Percentiles rank a stretch among this genome's conserved stretches.
phyloP scores from a whole-genome alignment of 345 rosid genomes.

The Orychophragmus violaceus region DNA sequence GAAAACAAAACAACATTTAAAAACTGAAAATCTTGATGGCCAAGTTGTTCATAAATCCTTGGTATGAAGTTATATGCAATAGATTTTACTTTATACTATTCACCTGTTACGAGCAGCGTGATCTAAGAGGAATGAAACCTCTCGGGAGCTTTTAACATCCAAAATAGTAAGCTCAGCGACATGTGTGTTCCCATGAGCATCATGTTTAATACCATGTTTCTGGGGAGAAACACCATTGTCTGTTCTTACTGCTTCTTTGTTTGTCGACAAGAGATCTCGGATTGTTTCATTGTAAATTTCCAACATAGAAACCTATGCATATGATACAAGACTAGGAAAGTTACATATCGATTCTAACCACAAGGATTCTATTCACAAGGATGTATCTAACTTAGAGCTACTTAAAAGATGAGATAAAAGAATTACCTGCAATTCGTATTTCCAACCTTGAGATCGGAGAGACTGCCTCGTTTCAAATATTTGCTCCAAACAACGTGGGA shows the following conservation, averaged over 20 bases:
- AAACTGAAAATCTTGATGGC: background rate
- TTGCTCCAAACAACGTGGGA: constrained; percentile 87
- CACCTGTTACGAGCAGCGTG: constrained; percentile 88
- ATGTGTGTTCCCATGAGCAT: constrained; percentile 74
- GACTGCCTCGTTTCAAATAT: constrained; percentile 84
- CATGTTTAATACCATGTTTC: constrained; percentile 66
- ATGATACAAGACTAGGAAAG: background rate
- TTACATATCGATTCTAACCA: background rate
- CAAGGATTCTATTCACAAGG: background rate
- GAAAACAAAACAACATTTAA: background rate
- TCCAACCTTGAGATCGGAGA: constrained; percentile 91
- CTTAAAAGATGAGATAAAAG: background rate
- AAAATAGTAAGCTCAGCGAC: constrained; percentile 70
- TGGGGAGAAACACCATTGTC: constrained; percentile 52
- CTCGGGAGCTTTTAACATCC: constrained; percentile 65
- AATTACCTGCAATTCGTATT: constrained; percentile 83
- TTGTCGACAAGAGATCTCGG: constrained; percentile 73
- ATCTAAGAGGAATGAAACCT: constrained; percentile 66
- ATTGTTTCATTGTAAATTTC: constrained; percentile 95
- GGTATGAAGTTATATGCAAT: background rate
- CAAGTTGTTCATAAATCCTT: background rate
- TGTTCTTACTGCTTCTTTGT: constrained; percentile 42
- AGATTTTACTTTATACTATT: background rate
- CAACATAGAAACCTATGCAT: constrained; percentile 81
- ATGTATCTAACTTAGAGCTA: background rate